These are phyloP conservation scores for Zymoseptoria passerinii DNA, from an alignment of 2,329 filamentous ascomycete species.

Conservation along the genomic window DNA sequence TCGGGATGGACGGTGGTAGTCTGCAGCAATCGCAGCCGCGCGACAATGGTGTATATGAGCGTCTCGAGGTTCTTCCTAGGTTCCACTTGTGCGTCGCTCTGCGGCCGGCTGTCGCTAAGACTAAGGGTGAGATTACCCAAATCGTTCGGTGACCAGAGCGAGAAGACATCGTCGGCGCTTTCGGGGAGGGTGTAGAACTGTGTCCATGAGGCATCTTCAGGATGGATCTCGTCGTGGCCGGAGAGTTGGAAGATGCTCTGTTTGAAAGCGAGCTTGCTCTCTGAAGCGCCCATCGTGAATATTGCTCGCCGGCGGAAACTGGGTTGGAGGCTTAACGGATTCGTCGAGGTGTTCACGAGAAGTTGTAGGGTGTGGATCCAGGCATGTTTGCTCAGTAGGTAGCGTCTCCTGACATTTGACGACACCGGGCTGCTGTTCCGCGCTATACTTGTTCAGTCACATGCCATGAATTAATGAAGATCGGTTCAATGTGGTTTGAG, in stretches of 20 bases:
- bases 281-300: conserved; percentile 78
- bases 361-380: not conserved
- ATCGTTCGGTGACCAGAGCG: conserved; percentile 71
- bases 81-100: conserved; percentile 51
- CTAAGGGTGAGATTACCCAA: conserved; percentile 22
- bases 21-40: conserved; percentile 20
- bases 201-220: conserved; percentile 80
- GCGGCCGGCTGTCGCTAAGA: conserved; percentile 50
- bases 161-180: conserved; percentile 92
- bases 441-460: not conserved
- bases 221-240: conserved; percentile 79
- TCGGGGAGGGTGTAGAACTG: conserved; percentile 98
- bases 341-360: not conserved
- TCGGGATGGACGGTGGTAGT: conserved; percentile 14
- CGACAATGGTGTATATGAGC: conserved; percentile 25
- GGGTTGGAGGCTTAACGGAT: not conserved
- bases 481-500: not conserved
- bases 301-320: not conserved
- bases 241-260: conserved; percentile 94
- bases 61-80: conserved; percentile 30
- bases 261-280: conserved; percentile 98
- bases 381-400: not conserved
- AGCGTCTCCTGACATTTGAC: not conserved
- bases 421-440: not conserved
- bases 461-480: not conserved